Conservation (phyloP, 352 stramenopile species). For the Phytophthora kernoviae region DNA sequence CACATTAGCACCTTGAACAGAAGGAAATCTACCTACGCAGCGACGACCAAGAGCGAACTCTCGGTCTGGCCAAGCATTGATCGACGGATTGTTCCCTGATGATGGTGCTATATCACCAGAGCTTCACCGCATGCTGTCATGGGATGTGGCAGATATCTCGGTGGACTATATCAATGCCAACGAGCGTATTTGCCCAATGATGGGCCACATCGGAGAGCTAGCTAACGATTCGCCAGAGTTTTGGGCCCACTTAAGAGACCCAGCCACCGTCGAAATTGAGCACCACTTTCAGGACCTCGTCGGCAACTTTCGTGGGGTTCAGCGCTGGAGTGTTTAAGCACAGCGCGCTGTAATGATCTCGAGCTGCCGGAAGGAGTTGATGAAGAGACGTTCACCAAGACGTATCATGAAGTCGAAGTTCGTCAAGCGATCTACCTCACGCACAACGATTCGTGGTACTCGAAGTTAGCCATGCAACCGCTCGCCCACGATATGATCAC, state of each 20-base stretch:
- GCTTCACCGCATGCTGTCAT: slow-evolving; percentile 73
- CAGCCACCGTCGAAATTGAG: slow-evolving; percentile 51
- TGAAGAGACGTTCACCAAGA: slow-evolving; percentile 75
- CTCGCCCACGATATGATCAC: slow-evolving; percentile 74
- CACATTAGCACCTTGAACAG: slow-evolving; percentile 41
- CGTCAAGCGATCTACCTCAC: slow-evolving; percentile 65
- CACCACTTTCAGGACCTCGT: slow-evolving; percentile 67
- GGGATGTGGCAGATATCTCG: slow-evolving; percentile 78
- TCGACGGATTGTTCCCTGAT: slow-evolving; percentile 80
- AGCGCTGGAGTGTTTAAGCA: slow-evolving; percentile 83
- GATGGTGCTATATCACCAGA: slow-evolving; percentile 48
- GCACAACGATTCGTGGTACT: slow-evolving; percentile 83
- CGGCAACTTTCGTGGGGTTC: slow-evolving; percentile 81
- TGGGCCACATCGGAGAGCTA: slow-evolving; percentile 69
- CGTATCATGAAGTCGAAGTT: slow-evolving; percentile 78
- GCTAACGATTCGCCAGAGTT: slow-evolving; percentile 65
- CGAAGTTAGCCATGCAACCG: slow-evolving; percentile 88
- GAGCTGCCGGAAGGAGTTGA: slow-evolving; percentile 65
- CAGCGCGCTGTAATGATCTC: slow-evolving; percentile 80
- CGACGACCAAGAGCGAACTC: slow-evolving; percentile 83
- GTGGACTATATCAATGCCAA: slow-evolving; percentile 83
- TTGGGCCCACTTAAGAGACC: slow-evolving; percentile 49
- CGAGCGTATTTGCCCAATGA: slow-evolving; percentile 78
- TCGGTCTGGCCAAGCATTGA: slow-evolving; percentile 84
- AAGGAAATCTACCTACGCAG: slow-evolving; percentile 80